Percentiles rank a stretch among this genome's conserved stretches.
Evolutionary conservation across 1,139 yeast genomes (phyloP).

Genomic region (Candida frijolesensis): DNA sequence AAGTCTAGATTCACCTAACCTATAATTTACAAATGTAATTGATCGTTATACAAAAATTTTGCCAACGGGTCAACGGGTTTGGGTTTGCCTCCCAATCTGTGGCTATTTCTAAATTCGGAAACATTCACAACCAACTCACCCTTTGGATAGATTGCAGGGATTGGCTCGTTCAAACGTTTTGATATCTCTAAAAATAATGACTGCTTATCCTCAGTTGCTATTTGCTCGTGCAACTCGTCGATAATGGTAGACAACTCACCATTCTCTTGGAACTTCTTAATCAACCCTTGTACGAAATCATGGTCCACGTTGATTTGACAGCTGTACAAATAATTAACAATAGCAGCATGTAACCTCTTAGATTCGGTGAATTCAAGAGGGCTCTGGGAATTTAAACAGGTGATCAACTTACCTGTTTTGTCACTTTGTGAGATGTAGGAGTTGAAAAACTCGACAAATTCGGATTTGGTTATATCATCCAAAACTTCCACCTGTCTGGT

Average conservation of each 20-base stretch:
- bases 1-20: no score
- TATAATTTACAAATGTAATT: slow-evolving; percentile 27
- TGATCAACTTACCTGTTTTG: slow-evolving; percentile 52
- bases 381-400: slow-evolving; percentile 69
- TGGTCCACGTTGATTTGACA: slow-evolving; percentile 27
- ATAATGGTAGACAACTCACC: slow-evolving; percentile 18
- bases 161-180: slow-evolving; percentile 19
- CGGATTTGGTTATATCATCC: slow-evolving; percentile 53
- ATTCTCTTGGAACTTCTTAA: slow-evolving; percentile 24
- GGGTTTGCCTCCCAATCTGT: slow-evolving; percentile 33
- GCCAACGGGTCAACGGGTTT: slow-evolving; percentile 33
- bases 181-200: slow-evolving; percentile 17
- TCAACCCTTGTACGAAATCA: slow-evolving; percentile 28
- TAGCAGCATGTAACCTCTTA: slow-evolving; percentile 30
- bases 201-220: slow-evolving; percentile 8
- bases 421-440: slow-evolving; percentile 38
- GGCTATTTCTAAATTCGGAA: slow-evolving; percentile 27
- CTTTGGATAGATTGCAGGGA: slow-evolving; percentile 32
- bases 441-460: slow-evolving; percentile 59
- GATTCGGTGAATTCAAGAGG: slow-evolving; percentile 27
- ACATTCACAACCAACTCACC: slow-evolving; percentile 25
- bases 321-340: slow-evolving; percentile 29
- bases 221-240: slow-evolving; percentile 12
- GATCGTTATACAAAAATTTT: slow-evolving; percentile 32
- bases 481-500: slow-evolving; percentile 60